These are phyloP conservation scores for Biscogniauxia sp. DNA, from an alignment of 2,329 filamentous ascomycete genomes.

Conservation along the genomic window DNA sequence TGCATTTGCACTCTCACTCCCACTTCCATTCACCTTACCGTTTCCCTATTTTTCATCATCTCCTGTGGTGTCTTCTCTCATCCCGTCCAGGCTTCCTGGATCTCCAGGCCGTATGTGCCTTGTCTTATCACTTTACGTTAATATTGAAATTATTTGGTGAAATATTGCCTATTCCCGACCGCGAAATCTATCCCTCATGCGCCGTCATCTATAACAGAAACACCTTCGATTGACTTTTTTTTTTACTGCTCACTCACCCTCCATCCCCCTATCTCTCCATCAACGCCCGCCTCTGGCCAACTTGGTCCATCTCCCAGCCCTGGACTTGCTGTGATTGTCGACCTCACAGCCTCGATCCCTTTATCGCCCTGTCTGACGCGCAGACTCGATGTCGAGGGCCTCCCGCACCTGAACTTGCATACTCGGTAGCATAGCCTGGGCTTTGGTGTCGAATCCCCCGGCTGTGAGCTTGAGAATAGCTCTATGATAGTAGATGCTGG, in stretches of 20 bases:
- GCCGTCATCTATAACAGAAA: not conserved
- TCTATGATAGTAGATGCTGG: not conserved
- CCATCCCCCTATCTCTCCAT: not conserved
- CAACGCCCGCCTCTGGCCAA: too few species aligned
- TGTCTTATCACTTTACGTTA: not conserved
- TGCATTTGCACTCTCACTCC: too few species aligned
- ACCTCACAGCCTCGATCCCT: not conserved
- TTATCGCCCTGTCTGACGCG: not conserved
- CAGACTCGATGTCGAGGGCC: not conserved
- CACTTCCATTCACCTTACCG: not conserved
- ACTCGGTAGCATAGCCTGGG: not conserved
- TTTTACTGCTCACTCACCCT: not conserved
- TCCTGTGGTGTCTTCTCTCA: not conserved
- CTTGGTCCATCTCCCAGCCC: too few species aligned
- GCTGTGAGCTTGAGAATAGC: not conserved
- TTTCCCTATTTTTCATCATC: not conserved
- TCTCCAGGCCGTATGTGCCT: not conserved
- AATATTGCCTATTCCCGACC: not conserved
- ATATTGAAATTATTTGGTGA: too few species aligned
- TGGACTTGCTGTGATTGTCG: not conserved
- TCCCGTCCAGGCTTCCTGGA: not conserved
- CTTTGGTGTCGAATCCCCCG: not conserved
- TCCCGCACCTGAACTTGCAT: not conserved
- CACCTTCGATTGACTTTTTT: not conserved
- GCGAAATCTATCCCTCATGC: not conserved